Evolutionary conservation across 768 basidiomycete species (phyloP).

Genomic region (Tricholoma matsutake): DNA sequence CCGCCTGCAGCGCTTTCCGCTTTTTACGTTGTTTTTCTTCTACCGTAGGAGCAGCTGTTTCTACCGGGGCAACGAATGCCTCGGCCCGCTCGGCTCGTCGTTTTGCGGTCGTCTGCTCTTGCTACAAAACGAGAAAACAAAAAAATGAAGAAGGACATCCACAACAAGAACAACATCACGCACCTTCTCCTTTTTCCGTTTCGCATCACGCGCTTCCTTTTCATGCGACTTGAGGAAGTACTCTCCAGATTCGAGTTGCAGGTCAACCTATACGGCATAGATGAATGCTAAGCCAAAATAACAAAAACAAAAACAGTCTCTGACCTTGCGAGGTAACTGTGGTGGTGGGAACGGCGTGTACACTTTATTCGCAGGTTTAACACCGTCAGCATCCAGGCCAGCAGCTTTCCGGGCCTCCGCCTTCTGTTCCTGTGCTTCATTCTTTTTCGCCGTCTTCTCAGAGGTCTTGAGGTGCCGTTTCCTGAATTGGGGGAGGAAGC

Average conservation of each 20-base stretch:
- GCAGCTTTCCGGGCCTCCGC: constrained; percentile 63
- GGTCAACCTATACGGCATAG: constrained; percentile 58
- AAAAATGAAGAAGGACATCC: neutral
- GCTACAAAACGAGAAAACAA: constrained; percentile 41
- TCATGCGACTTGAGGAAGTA: constrained; percentile 95
- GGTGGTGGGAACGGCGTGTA: constrained; percentile 99
- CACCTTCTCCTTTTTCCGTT: constrained; percentile 76
- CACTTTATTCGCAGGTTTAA: constrained; percentile 69
- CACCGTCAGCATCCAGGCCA: constrained; percentile 51
- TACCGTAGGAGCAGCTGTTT: constrained; percentile 67
- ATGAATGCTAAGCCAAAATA: neutral
- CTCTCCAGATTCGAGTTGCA: constrained; percentile 95
- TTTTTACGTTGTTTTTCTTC: constrained; percentile 72
- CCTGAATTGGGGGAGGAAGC: constrained; percentile 95
- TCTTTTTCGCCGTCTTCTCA: constrained; percentile 91
- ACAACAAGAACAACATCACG: constrained; percentile 3
- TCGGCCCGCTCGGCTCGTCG: constrained; percentile 80
- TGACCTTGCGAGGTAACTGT: constrained; percentile 87
- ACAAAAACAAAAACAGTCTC: neutral
- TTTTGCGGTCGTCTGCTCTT: constrained; percentile 71
- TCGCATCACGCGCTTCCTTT: constrained; percentile 73
- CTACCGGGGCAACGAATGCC: constrained; percentile 85
- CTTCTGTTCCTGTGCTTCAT: constrained; percentile 61
- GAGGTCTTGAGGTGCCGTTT: constrained; percentile 90
- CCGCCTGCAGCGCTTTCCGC: constrained; percentile 35